Conservation (phyloP, 371 early-diverging fungal species). For the Lichtheimia hyalospora region DNA sequence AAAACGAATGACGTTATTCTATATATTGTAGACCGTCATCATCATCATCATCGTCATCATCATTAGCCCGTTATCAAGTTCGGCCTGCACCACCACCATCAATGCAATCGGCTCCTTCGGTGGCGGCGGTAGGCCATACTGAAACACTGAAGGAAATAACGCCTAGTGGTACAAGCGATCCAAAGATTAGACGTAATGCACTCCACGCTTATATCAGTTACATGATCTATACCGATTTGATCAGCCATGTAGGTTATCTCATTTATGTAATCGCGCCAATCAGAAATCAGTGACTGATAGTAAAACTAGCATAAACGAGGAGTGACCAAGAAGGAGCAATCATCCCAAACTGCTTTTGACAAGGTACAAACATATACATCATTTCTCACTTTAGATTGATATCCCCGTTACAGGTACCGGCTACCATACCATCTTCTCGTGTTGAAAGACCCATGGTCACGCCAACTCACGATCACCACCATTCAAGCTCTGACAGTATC, state of each 20-base stretch:
- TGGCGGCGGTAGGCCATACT: constrained; percentile 1
- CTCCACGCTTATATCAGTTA: constrained; percentile 50
- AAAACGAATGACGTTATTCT: no score
- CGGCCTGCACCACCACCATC: not conserved
- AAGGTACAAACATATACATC: no score
- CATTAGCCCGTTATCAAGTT: not conserved
- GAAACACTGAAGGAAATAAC: no score
- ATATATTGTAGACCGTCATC: not conserved
- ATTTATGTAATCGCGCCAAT: no score
- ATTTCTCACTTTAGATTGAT: no score
- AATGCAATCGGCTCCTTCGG: not conserved
- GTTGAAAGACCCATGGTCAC: no score
- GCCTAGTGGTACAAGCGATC: constrained; percentile 5
- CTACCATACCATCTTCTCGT: no score
- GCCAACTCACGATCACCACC: not conserved
- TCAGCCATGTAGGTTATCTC: constrained; percentile 10
- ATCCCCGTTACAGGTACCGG: no score
- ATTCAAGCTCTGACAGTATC: constrained; percentile 1
- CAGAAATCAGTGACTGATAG: no score
- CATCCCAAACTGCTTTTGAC: no score
- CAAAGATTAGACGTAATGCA: constrained; percentile 37
- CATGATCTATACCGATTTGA: constrained; percentile 43
- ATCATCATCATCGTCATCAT: constrained; percentile 7
- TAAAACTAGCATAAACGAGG: no score
- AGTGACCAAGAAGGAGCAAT: no score